Evolutionary conservation across 2,329 filamentous ascomycete genomes (phyloP).

Genomic region (Fusarium fujikuroi): DNA sequence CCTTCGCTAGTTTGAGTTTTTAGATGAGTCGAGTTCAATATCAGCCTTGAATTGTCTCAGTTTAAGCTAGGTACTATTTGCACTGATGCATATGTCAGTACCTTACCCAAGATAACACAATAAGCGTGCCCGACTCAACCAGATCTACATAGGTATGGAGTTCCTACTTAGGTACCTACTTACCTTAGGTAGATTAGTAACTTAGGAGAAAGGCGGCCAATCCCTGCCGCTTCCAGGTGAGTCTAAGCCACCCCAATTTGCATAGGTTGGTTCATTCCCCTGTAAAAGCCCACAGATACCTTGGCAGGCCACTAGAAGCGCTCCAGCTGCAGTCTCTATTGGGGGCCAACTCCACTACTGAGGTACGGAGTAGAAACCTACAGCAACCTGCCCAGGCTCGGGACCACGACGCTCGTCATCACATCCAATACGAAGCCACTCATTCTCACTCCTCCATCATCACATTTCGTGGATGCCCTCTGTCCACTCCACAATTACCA

Average conservation of each 20-base stretch:
- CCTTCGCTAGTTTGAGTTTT: conserved; percentile 29
- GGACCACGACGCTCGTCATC: conserved; percentile 29
- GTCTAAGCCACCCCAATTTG: conserved; percentile 39
- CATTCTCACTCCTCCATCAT: conserved; percentile 32
- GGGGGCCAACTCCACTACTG: conserved; percentile 22
- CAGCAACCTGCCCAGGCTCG: conserved; percentile 17
- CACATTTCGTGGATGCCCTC: conserved; percentile 30
- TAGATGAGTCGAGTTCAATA: conserved; percentile 26
- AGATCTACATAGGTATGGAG: not conserved
- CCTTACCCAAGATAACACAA: conserved; percentile 15
- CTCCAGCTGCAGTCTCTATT: conserved; percentile 15
- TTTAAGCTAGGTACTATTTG: not conserved
- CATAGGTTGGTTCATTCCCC: conserved; percentile 24
- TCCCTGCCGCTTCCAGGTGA: conserved; percentile 27
- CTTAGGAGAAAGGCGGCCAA: conserved; percentile 15
- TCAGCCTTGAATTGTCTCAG: not conserved
- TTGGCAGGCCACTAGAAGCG: conserved; percentile 22
- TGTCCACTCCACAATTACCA: conserved; percentile 21
- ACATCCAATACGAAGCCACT: conserved; percentile 25
- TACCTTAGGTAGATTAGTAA: not conserved
- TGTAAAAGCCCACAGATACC: conserved; percentile 14
- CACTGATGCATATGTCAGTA: conserved; percentile 16
- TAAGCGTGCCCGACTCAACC: conserved; percentile 5
- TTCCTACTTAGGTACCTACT: no score
- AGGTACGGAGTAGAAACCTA: conserved; percentile 1